Conservation (phyloP, 1,139 yeast genomes). For the Wickerhamomyces sp. region DNA sequence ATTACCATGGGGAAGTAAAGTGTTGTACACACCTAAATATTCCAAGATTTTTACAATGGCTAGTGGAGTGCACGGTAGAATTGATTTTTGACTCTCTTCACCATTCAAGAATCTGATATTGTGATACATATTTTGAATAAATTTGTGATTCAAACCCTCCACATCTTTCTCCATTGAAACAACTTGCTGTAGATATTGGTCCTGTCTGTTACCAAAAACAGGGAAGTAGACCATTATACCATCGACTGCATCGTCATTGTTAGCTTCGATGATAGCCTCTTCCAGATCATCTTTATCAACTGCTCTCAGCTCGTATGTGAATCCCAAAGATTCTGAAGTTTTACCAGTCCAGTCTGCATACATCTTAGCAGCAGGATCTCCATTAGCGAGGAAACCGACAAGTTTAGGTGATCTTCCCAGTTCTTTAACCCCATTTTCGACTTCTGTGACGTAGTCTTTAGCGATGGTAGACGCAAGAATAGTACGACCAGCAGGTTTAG, state of each 20-base stretch:
- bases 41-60: constrained; percentile 93
- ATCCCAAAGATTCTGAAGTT: constrained; percentile 83
- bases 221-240: constrained; percentile 99
- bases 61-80: constrained; percentile 92
- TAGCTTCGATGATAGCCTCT: constrained; percentile 77
- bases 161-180: constrained; percentile 84
- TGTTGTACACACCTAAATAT: constrained; percentile 82
- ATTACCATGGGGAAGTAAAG: constrained; percentile 80
- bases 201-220: constrained; percentile 92
- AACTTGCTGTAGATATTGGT: constrained; percentile 90
- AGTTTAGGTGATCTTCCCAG: constrained; percentile 60
- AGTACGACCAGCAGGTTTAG: constrained; percentile 57
- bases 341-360: constrained; percentile 96
- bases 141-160: constrained; percentile 88
- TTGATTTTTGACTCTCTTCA: constrained; percentile 68
- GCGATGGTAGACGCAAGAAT: constrained; percentile 86
- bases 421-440: constrained; percentile 50
- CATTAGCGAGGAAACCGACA: constrained; percentile 88
- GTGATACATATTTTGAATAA: constrained; percentile 92
- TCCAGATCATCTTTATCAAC: constrained; percentile 77
- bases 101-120: constrained; percentile 78
- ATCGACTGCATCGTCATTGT: constrained; percentile 67
- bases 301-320: constrained; percentile 73
- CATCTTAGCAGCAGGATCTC: constrained; percentile 92
- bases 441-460: constrained; percentile 72